Evolutionary conservation across 2,329 filamentous ascomycete species (phyloP), one percentile per base, ranked within the genome.

Genomic region (Alternaria sp.): DNA sequence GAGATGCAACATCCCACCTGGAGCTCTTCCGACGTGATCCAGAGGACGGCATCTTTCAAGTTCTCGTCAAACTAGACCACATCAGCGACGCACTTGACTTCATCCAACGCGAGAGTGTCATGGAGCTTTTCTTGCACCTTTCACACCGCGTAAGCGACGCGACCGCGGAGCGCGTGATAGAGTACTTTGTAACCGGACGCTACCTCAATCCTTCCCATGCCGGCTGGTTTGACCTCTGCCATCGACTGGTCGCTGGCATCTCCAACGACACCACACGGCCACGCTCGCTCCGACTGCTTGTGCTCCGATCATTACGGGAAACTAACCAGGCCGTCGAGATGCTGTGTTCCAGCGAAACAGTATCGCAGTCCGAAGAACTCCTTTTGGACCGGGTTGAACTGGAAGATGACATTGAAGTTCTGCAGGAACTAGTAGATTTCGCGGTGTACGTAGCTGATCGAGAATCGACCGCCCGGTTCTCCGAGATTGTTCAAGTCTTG

Each of bases 131-230:
- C 65, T 83, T 87, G 28, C 82, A 85, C 23, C 85, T 92, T 15
- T 86, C 90, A 58, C 80, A 82, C 15, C 84, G 88, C 36, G 83
- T 93, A 9, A 88, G 89, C 6, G 89, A 93, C 72, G 86, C 86
- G 5, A 87, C 88, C 9, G 89, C 87, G 2, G 86, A 85, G 50
- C 82, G 90, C 11, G 86, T 93, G 23, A 84, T 93, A 46, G 86
- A 88, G 47, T 88, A 92, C 74, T 91, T 90, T 67, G 85, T 86
- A 59, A 87, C 91, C 57, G 90, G 91, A 67, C 85, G 90, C 49
- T 89, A 88, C 70, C 91, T 91, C 70, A 90, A 90, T 47, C 91
- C 91, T 3, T 91, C 91, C 0, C 90, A 92, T 69, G 79, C 85
- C 50, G 83, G 87, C 36, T 93, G 91, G 91, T 85, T 90, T 65